phyloP scores from a whole-genome alignment of 129 eudicot species.

The Apium graveolens region DNA sequence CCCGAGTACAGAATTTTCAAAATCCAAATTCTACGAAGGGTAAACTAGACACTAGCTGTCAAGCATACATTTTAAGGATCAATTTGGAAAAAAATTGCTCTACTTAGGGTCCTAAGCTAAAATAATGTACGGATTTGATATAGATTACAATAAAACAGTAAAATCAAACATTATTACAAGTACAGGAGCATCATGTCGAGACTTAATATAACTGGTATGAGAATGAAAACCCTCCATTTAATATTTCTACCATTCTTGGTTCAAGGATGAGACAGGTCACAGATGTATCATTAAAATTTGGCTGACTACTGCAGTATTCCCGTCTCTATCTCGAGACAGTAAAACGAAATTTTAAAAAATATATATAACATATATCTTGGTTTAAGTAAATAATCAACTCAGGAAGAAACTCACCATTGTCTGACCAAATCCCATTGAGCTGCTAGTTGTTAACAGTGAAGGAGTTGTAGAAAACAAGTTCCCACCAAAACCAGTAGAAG shows the following conservation, averaged over 20 bases:
- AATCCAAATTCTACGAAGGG: not conserved
- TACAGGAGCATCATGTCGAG: not conserved
- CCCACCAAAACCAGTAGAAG: slow-evolving; percentile 63
- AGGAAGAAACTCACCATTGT: slow-evolving; percentile 55
- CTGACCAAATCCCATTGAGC: slow-evolving; percentile 54
- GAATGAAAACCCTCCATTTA: not conserved
- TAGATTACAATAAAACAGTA: not conserved
- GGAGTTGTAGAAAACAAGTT: slow-evolving; percentile 55
- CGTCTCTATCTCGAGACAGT: not conserved
- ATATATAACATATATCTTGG: not conserved
- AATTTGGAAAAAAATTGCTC: not conserved
- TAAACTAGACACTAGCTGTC: not conserved
- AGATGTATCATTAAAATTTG: not conserved
- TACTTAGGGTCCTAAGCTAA: not conserved
- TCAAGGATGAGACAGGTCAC: not conserved
- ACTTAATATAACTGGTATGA: not conserved
- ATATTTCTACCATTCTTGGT: not conserved
- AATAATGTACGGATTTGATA: no score
- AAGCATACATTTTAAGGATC: not conserved
- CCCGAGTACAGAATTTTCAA: not conserved
- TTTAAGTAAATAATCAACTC: not conserved
- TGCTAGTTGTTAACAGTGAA: slow-evolving; percentile 33
- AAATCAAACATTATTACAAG: not conserved
- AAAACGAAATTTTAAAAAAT: not conserved
- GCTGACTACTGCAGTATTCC: not conserved